A percentile compares a stretch with the other conserved stretches of the same genome.
These are phyloP conservation scores for Colletotrichum sp. DNA, from an alignment of 2,329 filamentous ascomycete species.

Conservation along the genomic window DNA sequence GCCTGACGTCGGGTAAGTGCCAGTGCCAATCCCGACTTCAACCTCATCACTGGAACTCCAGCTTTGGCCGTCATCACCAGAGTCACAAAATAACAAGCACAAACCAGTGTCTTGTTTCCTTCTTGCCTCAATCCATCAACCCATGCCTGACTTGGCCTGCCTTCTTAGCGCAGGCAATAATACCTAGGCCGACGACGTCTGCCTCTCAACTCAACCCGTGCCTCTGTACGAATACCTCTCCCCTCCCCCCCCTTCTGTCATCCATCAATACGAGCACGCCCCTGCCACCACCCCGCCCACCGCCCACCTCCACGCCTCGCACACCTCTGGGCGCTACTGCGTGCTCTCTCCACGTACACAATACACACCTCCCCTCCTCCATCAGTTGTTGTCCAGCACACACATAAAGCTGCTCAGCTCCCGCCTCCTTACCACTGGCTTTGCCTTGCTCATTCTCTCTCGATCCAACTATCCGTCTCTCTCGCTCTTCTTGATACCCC, in stretches of 20 bases:
- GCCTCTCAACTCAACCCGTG: slow-evolving; percentile 6
- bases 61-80: neutral
- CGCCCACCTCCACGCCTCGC: slow-evolving; percentile 13
- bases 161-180: neutral
- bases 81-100: neutral
- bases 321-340: slow-evolving; percentile 9
- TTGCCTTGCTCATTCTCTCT: slow-evolving; percentile 12
- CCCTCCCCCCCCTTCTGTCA: neutral
- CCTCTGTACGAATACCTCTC: neutral
- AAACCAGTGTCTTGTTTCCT: neutral
- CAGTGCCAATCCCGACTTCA: neutral
- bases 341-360: slow-evolving; percentile 22
- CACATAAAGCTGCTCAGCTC: slow-evolving; percentile 27
- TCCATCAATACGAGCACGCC: slow-evolving; percentile 20
- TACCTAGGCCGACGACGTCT: neutral
- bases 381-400: slow-evolving; percentile 4
- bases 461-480: slow-evolving; percentile 19
- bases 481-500: slow-evolving; percentile 22
- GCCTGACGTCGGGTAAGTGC: neutral
- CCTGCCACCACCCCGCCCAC: slow-evolving; percentile 20
- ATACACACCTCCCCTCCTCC: slow-evolving; percentile 16
- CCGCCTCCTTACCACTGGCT: slow-evolving; percentile 18
- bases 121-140: neutral
- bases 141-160: neutral
- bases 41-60: neutral